Base-by-base conservation (phyloP, 352 stramenopile species). In the Globisporangium cylindrosporum region DNA sequence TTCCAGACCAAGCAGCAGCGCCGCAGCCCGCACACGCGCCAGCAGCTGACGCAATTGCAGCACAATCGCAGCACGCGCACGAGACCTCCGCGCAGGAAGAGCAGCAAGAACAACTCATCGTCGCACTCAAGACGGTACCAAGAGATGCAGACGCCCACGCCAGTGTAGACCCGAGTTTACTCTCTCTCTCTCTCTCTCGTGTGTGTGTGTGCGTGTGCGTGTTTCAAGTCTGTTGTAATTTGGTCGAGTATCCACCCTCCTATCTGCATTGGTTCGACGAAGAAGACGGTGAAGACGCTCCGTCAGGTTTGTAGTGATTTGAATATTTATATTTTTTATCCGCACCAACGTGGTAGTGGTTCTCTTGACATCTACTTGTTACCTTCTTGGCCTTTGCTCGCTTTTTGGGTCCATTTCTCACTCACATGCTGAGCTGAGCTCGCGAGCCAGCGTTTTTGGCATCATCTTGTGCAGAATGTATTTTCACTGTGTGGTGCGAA, bases 1-100 rank as follows among this genome's bases (percentile, higher is more conserved):
- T 82, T 84, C 68, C 53, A 76, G 38, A 46, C 38, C 38, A 46
- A 46, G 38, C 38, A 46, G 38, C 12, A 46, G 38, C 38, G 38
- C 12, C 38, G 38, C 0, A 46, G 38, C 38, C 38, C 38, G 54
- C 54, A 32, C 4, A 34, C 54, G 14, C 54, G 27, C 20, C 38
- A 46, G 38, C 38, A 46, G 14, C 38, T 46, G 14, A 15, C 12
- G 38, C 38, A 46, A 46, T 20, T 46, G 38, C 38, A 46, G 38
- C 38, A 46, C 38, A 46, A 46, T 46, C 38, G 38, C 38, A 46
- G 38, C 38, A 46, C 38, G 12, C 38, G 38, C 38, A 20, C 38
- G 0, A 46, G 38, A 46, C 38, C 38, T 24, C 54, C 25, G 7
- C 54, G 20, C 9, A 59, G 25, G 12, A 24, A n/a, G 24, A 22